Evolutionary conservation across 495 filamentous ascomycete species (phyloP).

Genomic region (Penicillium robsamsonii): DNA sequence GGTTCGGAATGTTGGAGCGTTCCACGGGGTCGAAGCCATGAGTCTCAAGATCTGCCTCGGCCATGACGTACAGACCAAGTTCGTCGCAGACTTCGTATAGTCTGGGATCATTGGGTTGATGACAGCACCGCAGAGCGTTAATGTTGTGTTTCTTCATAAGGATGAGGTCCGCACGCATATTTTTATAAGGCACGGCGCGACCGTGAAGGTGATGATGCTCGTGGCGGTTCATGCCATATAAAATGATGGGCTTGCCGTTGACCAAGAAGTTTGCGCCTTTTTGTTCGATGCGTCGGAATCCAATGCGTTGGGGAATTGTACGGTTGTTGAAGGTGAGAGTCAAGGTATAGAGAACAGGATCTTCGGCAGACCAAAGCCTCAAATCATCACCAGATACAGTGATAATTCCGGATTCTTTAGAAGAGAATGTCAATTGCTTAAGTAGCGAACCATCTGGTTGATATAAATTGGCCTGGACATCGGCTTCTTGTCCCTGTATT

Average conservation of each 20-base stretch:
- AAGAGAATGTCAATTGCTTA: neutral
- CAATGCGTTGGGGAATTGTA: conserved; percentile 47
- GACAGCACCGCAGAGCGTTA: conserved; percentile 61
- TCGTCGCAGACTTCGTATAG: conserved; percentile 63
- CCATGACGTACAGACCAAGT: conserved; percentile 66
- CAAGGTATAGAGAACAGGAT: conserved; percentile 56
- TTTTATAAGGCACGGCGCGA: conserved; percentile 56
- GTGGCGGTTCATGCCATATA: conserved; percentile 63
- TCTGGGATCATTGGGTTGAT: conserved; percentile 58
- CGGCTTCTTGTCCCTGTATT: conserved; percentile 20
- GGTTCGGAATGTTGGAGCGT: conserved; percentile 43
- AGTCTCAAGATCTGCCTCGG: conserved; percentile 69
- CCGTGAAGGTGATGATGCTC: conserved; percentile 61
- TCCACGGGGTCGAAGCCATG: conserved; percentile 58
- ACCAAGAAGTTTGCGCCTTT: conserved; percentile 55
- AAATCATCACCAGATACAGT: conserved; percentile 30
- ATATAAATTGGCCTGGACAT: conserved; percentile 20
- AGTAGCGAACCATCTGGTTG: conserved; percentile 6
- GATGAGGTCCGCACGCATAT: conserved; percentile 56
- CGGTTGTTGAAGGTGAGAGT: conserved; percentile 28
- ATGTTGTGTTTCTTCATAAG: conserved; percentile 67
- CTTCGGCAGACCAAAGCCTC: conserved; percentile 54
- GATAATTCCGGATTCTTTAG: neutral
- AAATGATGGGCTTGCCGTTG: conserved; percentile 55
- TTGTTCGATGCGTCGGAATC: conserved; percentile 59